Base-by-base conservation (phyloP, 805 yeast genomes). In the Metschnikowia chrysomelidarum region DNA sequence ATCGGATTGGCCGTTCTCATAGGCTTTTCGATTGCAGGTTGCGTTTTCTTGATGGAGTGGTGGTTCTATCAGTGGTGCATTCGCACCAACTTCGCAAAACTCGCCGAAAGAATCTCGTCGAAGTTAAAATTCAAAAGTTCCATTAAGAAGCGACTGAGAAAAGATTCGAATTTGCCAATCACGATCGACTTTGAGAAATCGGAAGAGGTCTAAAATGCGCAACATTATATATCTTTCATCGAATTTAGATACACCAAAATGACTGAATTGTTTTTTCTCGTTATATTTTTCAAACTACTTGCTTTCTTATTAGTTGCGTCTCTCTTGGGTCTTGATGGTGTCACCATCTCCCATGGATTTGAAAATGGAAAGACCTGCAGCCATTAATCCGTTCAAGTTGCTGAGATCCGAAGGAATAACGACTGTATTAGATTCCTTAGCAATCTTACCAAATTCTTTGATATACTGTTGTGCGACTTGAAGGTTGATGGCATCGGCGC, bases 381-480 rank as follows among this genome's bases (percentile, higher is more conserved):
- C 86, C 61, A 86, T 80, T 66, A 82, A 72, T 18, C 78, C 69
- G 31, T 89, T 80, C 56, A 86, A 64, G 51, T 86, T 88, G 44
- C 84, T 81, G 56, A 86, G 60, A 37, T 80, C 81, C 8, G 87
- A 73, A 11, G 95, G 95, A 17, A 86, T 71, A 23, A 86, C 80
- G 12, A 87, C 71, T 1, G 93, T 82, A 53, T 83, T 86, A 20
- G 82, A 64, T 57, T 84, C 91, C 65, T 86, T 85, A 17, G 95
- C 95, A 50, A 86, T 68, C 50, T 85, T 80, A 31, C 83, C 82
- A 55, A 87, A 86, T 20, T 91, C 86, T 35, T 79, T 83, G 42
- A 86, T 84, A 57, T 86, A 86, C 54, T 81, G 83, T 54, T 83
- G 89, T 11, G 95, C 95, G 27, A 86, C 79, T 57, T 81, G 87